Evolutionary conservation across 2,329 filamentous ascomycete genomes (phyloP), one percentile per base, ranked within the genome.

Genomic region (Diplodia mutila): DNA sequence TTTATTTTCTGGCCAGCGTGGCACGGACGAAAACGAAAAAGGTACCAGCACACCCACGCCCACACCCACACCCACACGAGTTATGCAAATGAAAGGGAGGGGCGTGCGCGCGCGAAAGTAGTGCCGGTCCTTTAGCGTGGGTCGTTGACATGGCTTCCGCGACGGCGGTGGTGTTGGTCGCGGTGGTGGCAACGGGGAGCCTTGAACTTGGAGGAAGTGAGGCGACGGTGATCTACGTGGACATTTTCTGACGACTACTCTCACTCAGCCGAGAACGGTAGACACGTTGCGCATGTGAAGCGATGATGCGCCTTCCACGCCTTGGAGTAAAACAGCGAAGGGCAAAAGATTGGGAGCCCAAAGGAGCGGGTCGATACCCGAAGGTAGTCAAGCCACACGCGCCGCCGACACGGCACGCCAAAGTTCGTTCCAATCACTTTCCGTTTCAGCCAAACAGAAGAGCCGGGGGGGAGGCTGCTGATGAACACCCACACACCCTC

Each of bases 361-460:
- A 49, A 27, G 57, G 57, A 49, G 57, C 57, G 57, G 57, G 25
- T 61, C 57, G 57, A 61, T 61, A 61, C 39, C 57, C 57, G 57
- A 61, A 6, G 16, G 9, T 32, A 54, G n/a, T 11, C 7, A 21
- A 29, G 27, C 52, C 52, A 54, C 52, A 54, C 18, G n/a, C 42
- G 18, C 42, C 42, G 42, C 42, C 42, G 4, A 46, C 18, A 21
- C 42, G 42, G 42, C 42, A 46, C 42, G 42, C 42, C 42, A 46
- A 46, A 46, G 9, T 46, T 21, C 42, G 42, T 46, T 46, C 18
- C 39, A 42, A 42, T 18, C 16, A 16, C 16, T 7, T 42, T 8
- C 52, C 1, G n/a, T 46, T 46, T 46, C 42, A 21, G 16, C 16
- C 27, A 34, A 12, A 37, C 7, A 21, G 29, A 54, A 29, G 27